Conservation (phyloP, 108 stramenopile genomes). For the Pseudonitzschia multiseries region DNA sequence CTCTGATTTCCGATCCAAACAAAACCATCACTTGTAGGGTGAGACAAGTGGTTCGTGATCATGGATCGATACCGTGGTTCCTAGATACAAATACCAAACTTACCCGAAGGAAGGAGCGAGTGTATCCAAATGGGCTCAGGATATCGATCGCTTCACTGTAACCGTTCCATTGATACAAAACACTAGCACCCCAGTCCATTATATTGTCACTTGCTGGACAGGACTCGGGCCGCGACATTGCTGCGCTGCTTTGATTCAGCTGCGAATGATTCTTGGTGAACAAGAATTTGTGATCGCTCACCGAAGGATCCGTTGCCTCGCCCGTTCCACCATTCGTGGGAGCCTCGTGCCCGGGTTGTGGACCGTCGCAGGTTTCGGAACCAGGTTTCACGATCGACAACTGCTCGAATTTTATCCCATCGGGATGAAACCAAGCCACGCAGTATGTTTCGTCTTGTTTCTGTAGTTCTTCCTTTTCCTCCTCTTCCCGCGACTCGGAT, state of each 20-base stretch:
- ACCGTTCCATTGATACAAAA: conserved; percentile 64
- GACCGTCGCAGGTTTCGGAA: background rate
- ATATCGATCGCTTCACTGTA: conserved; percentile 66
- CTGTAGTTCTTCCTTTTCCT: conserved; percentile 14
- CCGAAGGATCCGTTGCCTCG: background rate
- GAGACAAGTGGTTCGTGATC: background rate
- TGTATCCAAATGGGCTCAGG: conserved; percentile 69
- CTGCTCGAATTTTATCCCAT: conserved; percentile 56
- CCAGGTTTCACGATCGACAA: conserved; percentile 8
- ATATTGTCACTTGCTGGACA: conserved; percentile 20
- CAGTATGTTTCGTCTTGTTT: conserved; percentile 63
- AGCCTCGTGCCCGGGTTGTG: too few relatives aligned
- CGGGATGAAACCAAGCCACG: conserved; percentile 78
- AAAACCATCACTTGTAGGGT: background rate
- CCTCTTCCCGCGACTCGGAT: background rate
- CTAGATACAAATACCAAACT: conserved; percentile 10
- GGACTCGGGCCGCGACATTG: background rate
- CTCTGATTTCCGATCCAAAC: background rate
- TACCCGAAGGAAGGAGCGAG: conserved; percentile 49
- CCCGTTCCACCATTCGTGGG: background rate
- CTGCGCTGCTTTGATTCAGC: background rate
- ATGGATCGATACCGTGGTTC: background rate
- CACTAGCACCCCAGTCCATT: conserved; percentile 20
- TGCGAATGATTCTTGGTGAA: background rate
- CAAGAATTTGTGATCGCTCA: conserved; percentile 4